Base-by-base conservation (phyloP, 139 green algal species). In the Ostreobium quekettii region DNA sequence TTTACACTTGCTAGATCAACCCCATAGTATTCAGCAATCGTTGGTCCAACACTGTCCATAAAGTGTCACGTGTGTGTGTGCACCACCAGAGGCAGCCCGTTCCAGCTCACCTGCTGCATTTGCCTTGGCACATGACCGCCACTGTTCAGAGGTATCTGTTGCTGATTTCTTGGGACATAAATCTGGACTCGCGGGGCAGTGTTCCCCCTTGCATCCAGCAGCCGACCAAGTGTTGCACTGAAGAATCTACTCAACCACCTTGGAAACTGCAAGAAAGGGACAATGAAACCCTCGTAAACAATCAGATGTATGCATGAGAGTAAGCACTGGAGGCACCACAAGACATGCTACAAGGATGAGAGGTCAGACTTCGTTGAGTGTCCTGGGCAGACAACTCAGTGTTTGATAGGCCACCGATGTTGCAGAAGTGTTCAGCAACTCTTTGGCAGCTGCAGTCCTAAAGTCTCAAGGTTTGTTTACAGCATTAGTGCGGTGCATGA, bases 201-300 rank as follows among this genome's bases (percentile, higher is more conserved):
- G 29, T 26, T 29, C 7, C 39, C 46, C 19, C 7, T 24, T 7
- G 28, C 15, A 8, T 70, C 67, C 38, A 37, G 42, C 64, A 35
- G 46, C 37, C 35, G 47, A 29, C 48, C 64, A n/a, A 60, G 6
- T 48, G 68, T 62, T 5, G 36, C 22, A 1, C 58, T 37, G n/a
- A 74, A 48, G 6, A 74, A 57, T 36, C 59, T 61, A 1, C 0
- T 19, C 1, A 74, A 29, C 28, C 63, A 48, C 24, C 2, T 4
- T 2, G 68, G 68, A 31, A 71, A 61, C 68, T 74, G 68, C 4
- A 47, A 26, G 39, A 7, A 47, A n/a, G 3, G 24, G 38, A 3
- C 28, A 6, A 31, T 39, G 19, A 67, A 11, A 67, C 11, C 42
- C 15, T 53, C 19, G 42, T 11, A 19, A 26, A 53, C 11, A 53